A percentile compares a stretch with the other conserved stretches of the same genome.
Conservation (phyloP, 768 basidiomycete species). For the Boletales sp. region DNA sequence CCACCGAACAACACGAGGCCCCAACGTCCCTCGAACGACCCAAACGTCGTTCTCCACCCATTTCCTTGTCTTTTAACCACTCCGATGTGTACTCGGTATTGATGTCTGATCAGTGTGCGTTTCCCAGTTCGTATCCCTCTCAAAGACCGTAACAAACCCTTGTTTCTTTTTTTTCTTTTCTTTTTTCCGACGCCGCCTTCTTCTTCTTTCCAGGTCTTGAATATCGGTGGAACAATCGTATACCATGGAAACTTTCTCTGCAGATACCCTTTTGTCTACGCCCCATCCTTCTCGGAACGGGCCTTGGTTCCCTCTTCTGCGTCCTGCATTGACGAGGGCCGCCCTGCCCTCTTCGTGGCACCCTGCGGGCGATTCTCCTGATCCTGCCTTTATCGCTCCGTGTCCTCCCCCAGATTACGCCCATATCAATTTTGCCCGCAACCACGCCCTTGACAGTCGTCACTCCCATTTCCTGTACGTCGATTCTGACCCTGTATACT, state of each 20-base stretch:
- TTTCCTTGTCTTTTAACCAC: slow-evolving; percentile 9
- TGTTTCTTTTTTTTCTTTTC: too few relatives aligned
- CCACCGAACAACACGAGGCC: slow-evolving; percentile 33
- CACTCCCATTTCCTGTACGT: slow-evolving; percentile 12
- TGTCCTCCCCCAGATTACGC: slow-evolving; percentile 12
- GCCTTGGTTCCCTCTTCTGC: slow-evolving; percentile 12
- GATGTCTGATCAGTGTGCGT: slow-evolving; percentile 24
- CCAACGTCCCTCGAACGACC: slow-evolving; percentile 11
- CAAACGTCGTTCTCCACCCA: slow-evolving; percentile 9
- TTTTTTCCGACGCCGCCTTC: neutral
- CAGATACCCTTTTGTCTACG: slow-evolving; percentile 26
- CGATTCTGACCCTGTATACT: slow-evolving; percentile 22
- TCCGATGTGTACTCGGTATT: slow-evolving; percentile 23
- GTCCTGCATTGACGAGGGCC: slow-evolving; percentile 16
- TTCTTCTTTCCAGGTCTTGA: slow-evolving; percentile 27
- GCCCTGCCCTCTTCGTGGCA: slow-evolving; percentile 17
- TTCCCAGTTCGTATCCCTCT: too few relatives aligned
- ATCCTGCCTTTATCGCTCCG: slow-evolving; percentile 22
- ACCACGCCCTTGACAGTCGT: slow-evolving; percentile 11
- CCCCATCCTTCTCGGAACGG: slow-evolving; percentile 9
- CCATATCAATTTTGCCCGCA: slow-evolving; percentile 13
- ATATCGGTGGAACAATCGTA: slow-evolving; percentile 29
- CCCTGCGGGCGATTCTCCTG: slow-evolving; percentile 16
- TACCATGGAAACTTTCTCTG: slow-evolving; percentile 30
- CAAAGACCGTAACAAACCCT: too few relatives aligned